A percentile compares a stretch with the other conserved stretches of the same genome.
Conservation (phyloP, 495 filamentous ascomycete species). For the Massariosphaeria phaeospora region DNA sequence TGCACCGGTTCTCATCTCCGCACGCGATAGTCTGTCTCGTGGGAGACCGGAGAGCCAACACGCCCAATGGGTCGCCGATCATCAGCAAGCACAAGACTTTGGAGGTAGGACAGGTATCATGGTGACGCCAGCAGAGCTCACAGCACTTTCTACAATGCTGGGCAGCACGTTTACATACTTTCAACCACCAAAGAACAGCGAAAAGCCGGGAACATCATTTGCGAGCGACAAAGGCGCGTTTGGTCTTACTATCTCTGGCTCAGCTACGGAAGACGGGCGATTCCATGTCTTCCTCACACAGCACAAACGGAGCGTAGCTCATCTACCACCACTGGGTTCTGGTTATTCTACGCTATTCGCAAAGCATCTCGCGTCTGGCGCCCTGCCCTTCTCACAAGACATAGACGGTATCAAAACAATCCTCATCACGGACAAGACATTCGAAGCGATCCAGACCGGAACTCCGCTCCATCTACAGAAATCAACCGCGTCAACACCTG, state of each 20-base stretch:
- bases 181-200: neutral
- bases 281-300: constrained; percentile 8
- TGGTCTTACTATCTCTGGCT: constrained; percentile 6
- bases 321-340: constrained; percentile 10
- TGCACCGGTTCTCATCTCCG: constrained; percentile 1
- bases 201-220: neutral
- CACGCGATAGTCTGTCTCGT: neutral
- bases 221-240: constrained; percentile 1
- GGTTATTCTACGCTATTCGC: constrained; percentile 16
- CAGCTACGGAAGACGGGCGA: neutral
- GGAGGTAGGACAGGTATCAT: constrained; percentile 1
- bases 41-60: neutral
- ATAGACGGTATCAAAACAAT: constrained; percentile 1
- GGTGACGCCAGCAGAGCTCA: constrained; percentile 8
- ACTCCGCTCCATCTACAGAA: neutral
- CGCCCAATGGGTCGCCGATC: neutral
- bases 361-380: constrained; percentile 17
- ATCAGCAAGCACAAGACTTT: constrained; percentile 8
- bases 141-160: constrained; percentile 6
- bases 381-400: constrained; percentile 16
- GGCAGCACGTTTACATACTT: neutral
- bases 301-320: constrained; percentile 9
- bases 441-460: constrained; percentile 6
- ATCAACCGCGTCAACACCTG: neutral
- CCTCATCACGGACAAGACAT: constrained; percentile 3